Conservation (phyloP, 176 grass and related monocot species). For the Aegilops speltoides region DNA sequence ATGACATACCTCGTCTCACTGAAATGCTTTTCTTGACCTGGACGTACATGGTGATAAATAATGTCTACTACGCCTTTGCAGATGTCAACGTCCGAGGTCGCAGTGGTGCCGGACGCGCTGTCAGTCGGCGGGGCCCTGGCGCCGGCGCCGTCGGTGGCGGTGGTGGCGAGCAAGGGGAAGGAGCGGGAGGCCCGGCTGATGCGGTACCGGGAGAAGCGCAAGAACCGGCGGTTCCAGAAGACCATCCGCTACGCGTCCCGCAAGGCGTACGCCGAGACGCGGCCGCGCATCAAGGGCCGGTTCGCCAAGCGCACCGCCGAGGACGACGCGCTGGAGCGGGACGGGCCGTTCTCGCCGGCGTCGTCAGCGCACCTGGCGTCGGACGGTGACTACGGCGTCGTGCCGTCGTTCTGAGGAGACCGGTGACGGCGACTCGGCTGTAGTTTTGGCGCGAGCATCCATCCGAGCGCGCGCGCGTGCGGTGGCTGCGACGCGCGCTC, state of each 20-base stretch:
- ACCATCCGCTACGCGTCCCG: slow-evolving; percentile 87
- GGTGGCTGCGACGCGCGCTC: not conserved
- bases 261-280: slow-evolving; percentile 86
- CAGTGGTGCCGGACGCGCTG: slow-evolving; percentile 47
- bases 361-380: slow-evolving; percentile 14
- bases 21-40: not conserved
- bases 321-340: slow-evolving; percentile 22
- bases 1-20: no score
- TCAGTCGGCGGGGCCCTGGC: not conserved
- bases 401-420: slow-evolving; percentile 46
- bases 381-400: slow-evolving; percentile 44
- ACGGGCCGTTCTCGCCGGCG: slow-evolving; percentile 22
- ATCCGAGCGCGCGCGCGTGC: not conserved
- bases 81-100: slow-evolving; percentile 49
- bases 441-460: slow-evolving; percentile 22
- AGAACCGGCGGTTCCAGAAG: slow-evolving; percentile 78
- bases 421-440: not conserved
- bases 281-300: slow-evolving; percentile 80
- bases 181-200: slow-evolving; percentile 78
- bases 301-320: slow-evolving; percentile 65
- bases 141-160: not conserved
- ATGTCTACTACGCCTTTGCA: not conserved
- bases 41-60: not conserved
- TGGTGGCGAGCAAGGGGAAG: slow-evolving; percentile 35
- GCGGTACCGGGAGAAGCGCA: slow-evolving; percentile 89